Base-by-base conservation (phyloP, 2,329 filamentous ascomycete species). In the Colletotrichum sp. region DNA sequence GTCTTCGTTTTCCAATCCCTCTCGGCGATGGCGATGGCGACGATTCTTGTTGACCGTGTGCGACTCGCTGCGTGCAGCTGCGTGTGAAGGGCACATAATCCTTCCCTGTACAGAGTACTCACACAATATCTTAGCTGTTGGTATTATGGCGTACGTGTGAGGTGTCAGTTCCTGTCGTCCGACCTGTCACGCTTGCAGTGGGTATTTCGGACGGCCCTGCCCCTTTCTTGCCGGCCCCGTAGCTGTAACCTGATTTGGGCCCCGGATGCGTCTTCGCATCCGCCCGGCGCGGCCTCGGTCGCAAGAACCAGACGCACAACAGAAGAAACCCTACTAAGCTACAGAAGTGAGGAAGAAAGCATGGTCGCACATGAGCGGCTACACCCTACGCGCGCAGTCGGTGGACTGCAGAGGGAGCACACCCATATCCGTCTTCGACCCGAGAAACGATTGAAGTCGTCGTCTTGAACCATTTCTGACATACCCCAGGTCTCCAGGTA, bases 201-300 rank as follows among this genome's bases (percentile, higher is more conserved):
- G 73, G 34, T 36, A 55, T 59, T 66, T 72, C 73, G 71, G 57
- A 69, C 70, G 64, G 74, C 57, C 44, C 59, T 59, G 59, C 28
- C 49, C 24, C 36, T 72, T 75, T 21, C 52, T 44, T 75, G 55
- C 69, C 69, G 55, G 72, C 28, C 30, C 69, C 72, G 69, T 55
- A 69, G 73, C 63, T 76, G 63, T 72, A 65, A 72, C 69, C 70
- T 64, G 69, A 73, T 68, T 69, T 76, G 57, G 68, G 60, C 34
- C 49, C 69, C 60, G 69, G 49, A 55, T 59, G 69, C 73, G 63
- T 73, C 63, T 60, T 72, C 55, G 73, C 70, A 63, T 76, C 73
- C 69, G 63, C 73, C 44, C 39, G 36, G 62, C 9, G 36, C 28
- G 62, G 34, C 18, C 21, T 65, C 36, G 62, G 62, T 49, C 24